A percentile compares a stretch with the other conserved stretches of the same genome.
These are phyloP conservation scores for Penicillium verhagenii DNA, from an alignment of 495 filamentous ascomycete species.

Conservation along the genomic window DNA sequence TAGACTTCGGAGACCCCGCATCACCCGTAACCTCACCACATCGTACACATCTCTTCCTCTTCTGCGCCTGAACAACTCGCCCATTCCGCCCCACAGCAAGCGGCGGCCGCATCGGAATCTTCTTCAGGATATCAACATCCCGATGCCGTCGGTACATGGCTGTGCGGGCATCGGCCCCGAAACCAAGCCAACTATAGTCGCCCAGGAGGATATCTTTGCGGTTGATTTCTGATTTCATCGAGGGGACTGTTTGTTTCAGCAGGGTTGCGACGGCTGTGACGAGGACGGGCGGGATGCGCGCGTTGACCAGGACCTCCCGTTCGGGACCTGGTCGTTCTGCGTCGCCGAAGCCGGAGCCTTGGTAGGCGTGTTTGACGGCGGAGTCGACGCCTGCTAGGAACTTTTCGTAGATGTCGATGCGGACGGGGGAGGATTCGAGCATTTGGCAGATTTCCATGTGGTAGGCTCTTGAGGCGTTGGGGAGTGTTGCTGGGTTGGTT, in stretches of 20 bases:
- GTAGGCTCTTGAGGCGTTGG: slow-evolving; percentile 38
- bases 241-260: slow-evolving; percentile 39
- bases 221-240: slow-evolving; percentile 44
- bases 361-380: slow-evolving; percentile 47
- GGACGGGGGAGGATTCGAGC: slow-evolving; percentile 42
- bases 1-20: slow-evolving; percentile 31
- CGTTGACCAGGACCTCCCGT: slow-evolving; percentile 48
- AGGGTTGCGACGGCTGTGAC: slow-evolving; percentile 42
- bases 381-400: slow-evolving; percentile 48
- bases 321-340: slow-evolving; percentile 47
- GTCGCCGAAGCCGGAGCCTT: slow-evolving; percentile 45
- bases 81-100: slow-evolving; percentile 9
- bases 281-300: slow-evolving; percentile 44
- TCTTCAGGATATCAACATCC: slow-evolving; percentile 48
- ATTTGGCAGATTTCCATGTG: slow-evolving; percentile 43
- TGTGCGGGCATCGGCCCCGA: slow-evolving; percentile 40
- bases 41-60: slow-evolving; percentile 38
- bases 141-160: slow-evolving; percentile 35
- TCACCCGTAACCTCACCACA: slow-evolving; percentile 46
- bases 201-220: slow-evolving; percentile 48
- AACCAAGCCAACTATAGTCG: slow-evolving; percentile 51
- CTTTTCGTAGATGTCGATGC: slow-evolving; percentile 49
- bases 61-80: slow-evolving; percentile 10
- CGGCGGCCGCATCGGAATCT: slow-evolving; percentile 30
- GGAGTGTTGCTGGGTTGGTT: slow-evolving; percentile 26